Percentiles rank a stretch among this genome's conserved stretches.
Conservation (phyloP, 192 early-diverging fungal genomes). For the Powellomyces hirtus region DNA sequence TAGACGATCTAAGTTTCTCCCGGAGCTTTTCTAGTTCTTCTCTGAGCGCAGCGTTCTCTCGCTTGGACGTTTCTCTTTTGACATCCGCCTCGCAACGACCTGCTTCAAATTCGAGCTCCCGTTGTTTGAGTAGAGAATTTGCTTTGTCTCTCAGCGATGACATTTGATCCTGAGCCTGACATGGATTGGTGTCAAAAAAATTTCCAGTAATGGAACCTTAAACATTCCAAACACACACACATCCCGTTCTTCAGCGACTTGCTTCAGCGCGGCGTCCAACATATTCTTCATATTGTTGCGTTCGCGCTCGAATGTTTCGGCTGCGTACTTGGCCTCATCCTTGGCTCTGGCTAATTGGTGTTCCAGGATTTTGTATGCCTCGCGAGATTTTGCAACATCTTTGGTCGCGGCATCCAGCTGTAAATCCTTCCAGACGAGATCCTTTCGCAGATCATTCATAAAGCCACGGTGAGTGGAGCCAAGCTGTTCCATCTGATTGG, state of each 20-base stretch:
- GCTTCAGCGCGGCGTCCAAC: slow-evolving; percentile 34
- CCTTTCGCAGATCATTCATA: slow-evolving; percentile 28
- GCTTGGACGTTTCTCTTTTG: slow-evolving; percentile 36
- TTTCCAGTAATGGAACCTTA: neutral
- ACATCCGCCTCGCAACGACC: slow-evolving; percentile 34
- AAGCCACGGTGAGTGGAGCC: slow-evolving; percentile 39
- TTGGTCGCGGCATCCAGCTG: slow-evolving; percentile 34
- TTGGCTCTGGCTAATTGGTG: slow-evolving; percentile 16
- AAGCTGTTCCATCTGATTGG: slow-evolving; percentile 40
- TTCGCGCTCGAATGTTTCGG: slow-evolving; percentile 18
- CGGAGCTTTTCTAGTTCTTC: slow-evolving; percentile 45
- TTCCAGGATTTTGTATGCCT: slow-evolving; percentile 31
- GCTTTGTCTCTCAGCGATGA: neutral
- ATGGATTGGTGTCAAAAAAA: neutral
- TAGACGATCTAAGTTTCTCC: slow-evolving; percentile 31
- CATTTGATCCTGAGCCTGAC: neutral
- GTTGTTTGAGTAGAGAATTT: neutral
- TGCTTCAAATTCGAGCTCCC: slow-evolving; percentile 41
- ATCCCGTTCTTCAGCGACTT: slow-evolving; percentile 42
- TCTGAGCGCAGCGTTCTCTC: slow-evolving; percentile 43
- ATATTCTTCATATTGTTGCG: neutral
- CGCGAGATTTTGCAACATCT: slow-evolving; percentile 37
- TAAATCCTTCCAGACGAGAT: slow-evolving; percentile 35
- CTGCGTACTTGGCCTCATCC: slow-evolving; percentile 22
- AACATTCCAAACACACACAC: slow-evolving; percentile 20